A percentile compares a stretch with the other conserved stretches of the same genome.
Evolutionary conservation across 441 rosid species (phyloP).

Genomic region (Jatropha podagrica): DNA sequence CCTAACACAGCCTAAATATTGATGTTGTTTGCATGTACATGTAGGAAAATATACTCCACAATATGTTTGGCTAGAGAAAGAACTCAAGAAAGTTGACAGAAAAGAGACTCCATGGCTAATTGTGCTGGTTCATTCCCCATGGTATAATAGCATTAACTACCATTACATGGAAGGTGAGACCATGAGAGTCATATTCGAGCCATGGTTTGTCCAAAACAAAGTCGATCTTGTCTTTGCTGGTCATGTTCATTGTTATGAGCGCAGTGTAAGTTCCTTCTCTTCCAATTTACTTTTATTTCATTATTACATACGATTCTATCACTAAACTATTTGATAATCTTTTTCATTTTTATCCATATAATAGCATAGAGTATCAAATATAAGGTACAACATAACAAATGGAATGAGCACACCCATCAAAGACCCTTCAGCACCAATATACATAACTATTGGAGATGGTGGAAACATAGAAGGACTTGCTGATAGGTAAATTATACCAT

Average conservation of each 20-base stretch:
- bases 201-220: conserved; percentile 66
- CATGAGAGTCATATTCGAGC: conserved; percentile 65
- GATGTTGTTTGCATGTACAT: background rate
- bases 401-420: conserved; percentile 27
- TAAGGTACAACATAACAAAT: conserved; percentile 44
- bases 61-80: conserved; percentile 53
- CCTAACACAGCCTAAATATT: too few relatives aligned
- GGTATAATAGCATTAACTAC: conserved; percentile 56
- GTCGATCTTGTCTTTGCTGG: conserved; percentile 72
- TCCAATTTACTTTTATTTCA: too few relatives aligned
- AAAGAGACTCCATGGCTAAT: conserved; percentile 70
- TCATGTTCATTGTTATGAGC: conserved; percentile 76
- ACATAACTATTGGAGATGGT: conserved; percentile 54
- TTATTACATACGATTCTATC: too few relatives aligned
- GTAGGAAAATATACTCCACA: conserved; percentile 69
- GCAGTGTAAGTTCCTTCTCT: conserved; percentile 39
- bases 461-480: conserved; percentile 54
- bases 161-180: conserved; percentile 82
- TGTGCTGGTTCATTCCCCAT: conserved; percentile 56
- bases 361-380: conserved; percentile 38
- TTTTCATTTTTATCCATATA: background rate
- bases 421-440: conserved; percentile 50
- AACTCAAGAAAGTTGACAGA: conserved; percentile 59
- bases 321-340: too few relatives aligned
- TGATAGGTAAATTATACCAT: conserved; percentile 13